Evolutionary conservation across 176 grass and related monocot genomes (phyloP), one percentile per base, ranked within the genome.

Genomic region (Avena sativa): DNA sequence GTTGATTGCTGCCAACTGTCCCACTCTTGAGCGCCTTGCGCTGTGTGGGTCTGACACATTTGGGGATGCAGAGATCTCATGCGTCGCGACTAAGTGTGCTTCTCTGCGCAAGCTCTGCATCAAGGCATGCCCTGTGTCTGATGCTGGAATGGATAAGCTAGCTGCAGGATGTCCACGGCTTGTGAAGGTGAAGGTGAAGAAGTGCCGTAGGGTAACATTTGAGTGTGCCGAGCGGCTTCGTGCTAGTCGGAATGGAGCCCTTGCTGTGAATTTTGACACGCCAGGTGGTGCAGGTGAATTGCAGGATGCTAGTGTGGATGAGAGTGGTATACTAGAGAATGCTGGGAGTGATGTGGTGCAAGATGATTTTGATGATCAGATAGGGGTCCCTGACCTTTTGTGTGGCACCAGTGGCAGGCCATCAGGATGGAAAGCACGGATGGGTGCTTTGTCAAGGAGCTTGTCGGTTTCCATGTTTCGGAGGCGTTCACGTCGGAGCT

Each of bases 151-250:
- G 88, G 83, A 88, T 36, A 90, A 91, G 23, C 92, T 99, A 0
- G 94, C 87, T 6, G 80, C 87, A 49, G 97, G 97, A 25, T 96
- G 94, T 83, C 97, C 97, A 6, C 92, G 87, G 13, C 86, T 99
- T 57, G 97, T 94, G 50, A 99, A 99, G 87, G 92, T 99, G 60
- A 99, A 99, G 89, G 88, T 99, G 63, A 99, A 99, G 85, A 96
- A 94, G 81, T 99, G 97, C 13, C 90, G 89, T 0, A 72, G 85
- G 9, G 97, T 99, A 60, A 91, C 97, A 0, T 86, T 64, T 0
- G 89, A 94, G 85, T 99, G 94, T 83, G 92, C 89, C 11, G 94
- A 99, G 52, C 89, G 87, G 57, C 90, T 99, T 43, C 83, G 91
- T 81, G 83, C 66, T 48, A 76, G 87, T 58, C 87, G 97, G 28